These are phyloP conservation scores for Darksidea phi DNA, from an alignment of 495 filamentous ascomycete genomes.

Conservation along the genomic window DNA sequence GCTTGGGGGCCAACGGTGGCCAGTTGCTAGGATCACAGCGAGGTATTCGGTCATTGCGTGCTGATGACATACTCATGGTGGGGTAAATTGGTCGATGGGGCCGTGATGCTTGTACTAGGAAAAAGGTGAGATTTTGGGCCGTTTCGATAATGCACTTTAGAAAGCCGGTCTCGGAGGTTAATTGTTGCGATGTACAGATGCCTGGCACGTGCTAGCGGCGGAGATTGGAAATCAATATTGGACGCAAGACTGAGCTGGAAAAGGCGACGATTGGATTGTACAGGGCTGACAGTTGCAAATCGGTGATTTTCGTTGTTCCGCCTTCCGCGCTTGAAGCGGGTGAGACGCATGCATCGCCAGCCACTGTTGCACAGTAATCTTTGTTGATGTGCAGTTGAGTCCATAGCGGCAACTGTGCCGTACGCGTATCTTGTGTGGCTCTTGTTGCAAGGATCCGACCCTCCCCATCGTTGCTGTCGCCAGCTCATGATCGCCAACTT, in stretches of 20 bases:
- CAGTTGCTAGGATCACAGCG: too few species aligned
- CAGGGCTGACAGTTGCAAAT: too few species aligned
- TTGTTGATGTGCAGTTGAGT: background rate
- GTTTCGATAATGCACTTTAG: background rate
- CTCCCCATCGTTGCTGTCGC: background rate
- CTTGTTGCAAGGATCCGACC: background rate
- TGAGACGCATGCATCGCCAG: background rate
- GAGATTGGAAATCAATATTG: background rate
- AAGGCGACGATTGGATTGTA: background rate
- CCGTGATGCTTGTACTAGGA: background rate
- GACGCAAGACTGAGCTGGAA: background rate
- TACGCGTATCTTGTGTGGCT: slow-evolving; percentile 4
- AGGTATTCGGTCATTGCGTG: background rate
- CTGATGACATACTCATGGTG: background rate
- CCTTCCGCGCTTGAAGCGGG: background rate
- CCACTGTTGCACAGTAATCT: background rate
- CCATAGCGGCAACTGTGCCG: slow-evolving; percentile 6
- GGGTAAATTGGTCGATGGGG: background rate
- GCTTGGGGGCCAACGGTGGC: background rate
- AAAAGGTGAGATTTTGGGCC: slow-evolving; percentile 13
- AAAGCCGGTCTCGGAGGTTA: background rate
- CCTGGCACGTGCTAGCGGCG: slow-evolving; percentile 3
- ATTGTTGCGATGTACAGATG: background rate
- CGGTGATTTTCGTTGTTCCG: too few species aligned
- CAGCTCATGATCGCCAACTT: background rate